Conservation (phyloP, 2,329 filamentous ascomycete species). For the Paramyrothecium sp. region DNA sequence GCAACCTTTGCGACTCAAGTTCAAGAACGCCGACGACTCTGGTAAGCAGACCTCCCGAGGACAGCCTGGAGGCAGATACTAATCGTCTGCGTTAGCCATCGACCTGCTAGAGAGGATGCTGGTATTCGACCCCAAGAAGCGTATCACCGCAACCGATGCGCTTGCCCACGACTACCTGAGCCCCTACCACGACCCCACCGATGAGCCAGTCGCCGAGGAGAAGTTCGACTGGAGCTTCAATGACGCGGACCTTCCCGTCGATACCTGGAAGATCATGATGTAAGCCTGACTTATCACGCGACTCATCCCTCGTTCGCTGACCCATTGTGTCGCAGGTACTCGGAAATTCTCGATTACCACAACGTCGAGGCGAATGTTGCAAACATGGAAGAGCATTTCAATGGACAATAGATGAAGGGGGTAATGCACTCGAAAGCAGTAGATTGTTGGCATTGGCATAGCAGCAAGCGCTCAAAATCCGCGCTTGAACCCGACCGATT, state of each 20-base stretch:
- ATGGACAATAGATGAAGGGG: conserved; percentile 27
- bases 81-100: conserved; percentile 58
- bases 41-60: conserved; percentile 47
- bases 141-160: conserved; percentile 82
- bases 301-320: not conserved
- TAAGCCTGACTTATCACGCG: conserved; percentile 43
- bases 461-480: conserved; percentile 14
- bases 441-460: conserved; percentile 25
- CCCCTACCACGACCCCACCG: conserved; percentile 95
- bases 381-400: conserved; percentile 37
- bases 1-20: conserved; percentile 82
- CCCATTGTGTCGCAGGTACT: conserved; percentile 66
- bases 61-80: conserved; percentile 2
- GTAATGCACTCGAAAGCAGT: not conserved
- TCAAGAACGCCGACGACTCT: conserved; percentile 87
- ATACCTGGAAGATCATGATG: conserved; percentile 99
- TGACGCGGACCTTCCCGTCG: conserved; percentile 92
- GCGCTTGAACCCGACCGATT: conserved; percentile 1
- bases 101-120: conserved; percentile 96
- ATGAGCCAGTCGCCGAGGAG: conserved; percentile 92
- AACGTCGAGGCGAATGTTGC: conserved; percentile 67
- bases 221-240: conserved; percentile 99
- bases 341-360: conserved; percentile 97
- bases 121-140: conserved; percentile 96
- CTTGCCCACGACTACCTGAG: conserved; percentile 91